Conservation (phyloP, 75 land plant genomes). For the Sequoia sempervirens region DNA sequence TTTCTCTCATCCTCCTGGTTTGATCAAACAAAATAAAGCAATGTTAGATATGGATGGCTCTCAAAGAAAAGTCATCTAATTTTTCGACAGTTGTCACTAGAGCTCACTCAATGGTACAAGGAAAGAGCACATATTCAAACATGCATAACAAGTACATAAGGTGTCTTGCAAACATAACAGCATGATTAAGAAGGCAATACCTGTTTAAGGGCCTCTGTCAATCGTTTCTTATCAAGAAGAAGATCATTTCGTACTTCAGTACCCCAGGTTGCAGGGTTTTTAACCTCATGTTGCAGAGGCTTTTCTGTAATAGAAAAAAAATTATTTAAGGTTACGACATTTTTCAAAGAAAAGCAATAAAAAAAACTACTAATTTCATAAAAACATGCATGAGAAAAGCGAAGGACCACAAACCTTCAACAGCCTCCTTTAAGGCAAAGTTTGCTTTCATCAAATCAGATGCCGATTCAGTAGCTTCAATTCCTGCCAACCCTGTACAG, state of each 20-base stretch:
- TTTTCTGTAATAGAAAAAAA: slow-evolving; percentile 21
- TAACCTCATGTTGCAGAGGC: slow-evolving; percentile 54
- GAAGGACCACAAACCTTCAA: slow-evolving; percentile 17
- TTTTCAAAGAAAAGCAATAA: background rate
- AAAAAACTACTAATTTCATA: no score
- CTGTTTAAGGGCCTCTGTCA: slow-evolving; percentile 77
- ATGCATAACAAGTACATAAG: background rate
- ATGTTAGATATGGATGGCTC: background rate
- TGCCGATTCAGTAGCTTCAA: slow-evolving; percentile 33
- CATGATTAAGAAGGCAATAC: background rate
- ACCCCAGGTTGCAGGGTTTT: slow-evolving; percentile 82
- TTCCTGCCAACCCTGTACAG: slow-evolving; percentile 42
- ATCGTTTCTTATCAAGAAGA: slow-evolving; percentile 57
- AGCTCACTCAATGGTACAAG: background rate
- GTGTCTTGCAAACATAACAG: background rate
- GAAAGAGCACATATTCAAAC: background rate
- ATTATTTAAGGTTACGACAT: background rate
- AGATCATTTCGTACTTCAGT: slow-evolving; percentile 65
- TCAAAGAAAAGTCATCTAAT: background rate
- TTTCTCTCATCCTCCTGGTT: slow-evolving; percentile 80
- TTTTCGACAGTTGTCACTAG: background rate
- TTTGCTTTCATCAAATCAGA: slow-evolving; percentile 42
- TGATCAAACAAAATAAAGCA: background rate
- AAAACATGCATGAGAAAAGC: background rate
- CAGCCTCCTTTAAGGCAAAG: slow-evolving; percentile 32